Evolutionary conservation across 345 rosid species (phyloP), one percentile per base, ranked within the genome.

Genomic region (Citrus medica): DNA sequence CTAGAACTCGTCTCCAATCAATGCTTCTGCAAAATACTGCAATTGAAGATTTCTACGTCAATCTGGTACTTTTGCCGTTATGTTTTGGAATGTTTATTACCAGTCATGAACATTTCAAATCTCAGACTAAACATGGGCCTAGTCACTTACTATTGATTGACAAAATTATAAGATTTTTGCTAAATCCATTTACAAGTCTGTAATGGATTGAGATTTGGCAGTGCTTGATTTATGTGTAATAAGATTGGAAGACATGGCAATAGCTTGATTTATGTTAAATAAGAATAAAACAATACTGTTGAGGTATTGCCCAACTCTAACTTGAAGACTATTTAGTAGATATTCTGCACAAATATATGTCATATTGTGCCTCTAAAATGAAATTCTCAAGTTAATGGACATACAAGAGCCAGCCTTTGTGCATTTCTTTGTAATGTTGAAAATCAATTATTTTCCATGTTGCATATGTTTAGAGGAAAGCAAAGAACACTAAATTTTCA

Each of bases 1-100:
- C 99, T 78, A 97, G 88, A 89, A 83, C 92, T 74, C 97, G 90
- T 88, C 92, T 97, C 74, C 98, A 97, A 78, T 93, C 97, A 33
- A 90, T 93, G 97, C 94, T 97, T 81, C 87, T 92, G 81, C 92
- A 83, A 83, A 94, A 87, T 85, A 94, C 87, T 81, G 89, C 93
- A 24, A 94, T 97, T 71, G 99, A 97, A 87, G 98, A 94, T 83
- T 97, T 97, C 82, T 94, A 85, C 80, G 81, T 81, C 69, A 88
- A 90, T 76, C 83, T 92, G 94, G 98, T 96, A 88, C 70, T 80
- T 79, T 74, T 76, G 72, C 81, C 65, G 69, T 81, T 37, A 14
- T 58, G 40, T 40, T 48, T 25, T 66, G 53, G 40, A 32, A 56
- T 51, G 53, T 80, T 27, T 14, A 9, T 35, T 55, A 66, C 16